Evolutionary conservation across 345 rosid genomes (phyloP).

Genomic region (Salix exigua): DNA sequence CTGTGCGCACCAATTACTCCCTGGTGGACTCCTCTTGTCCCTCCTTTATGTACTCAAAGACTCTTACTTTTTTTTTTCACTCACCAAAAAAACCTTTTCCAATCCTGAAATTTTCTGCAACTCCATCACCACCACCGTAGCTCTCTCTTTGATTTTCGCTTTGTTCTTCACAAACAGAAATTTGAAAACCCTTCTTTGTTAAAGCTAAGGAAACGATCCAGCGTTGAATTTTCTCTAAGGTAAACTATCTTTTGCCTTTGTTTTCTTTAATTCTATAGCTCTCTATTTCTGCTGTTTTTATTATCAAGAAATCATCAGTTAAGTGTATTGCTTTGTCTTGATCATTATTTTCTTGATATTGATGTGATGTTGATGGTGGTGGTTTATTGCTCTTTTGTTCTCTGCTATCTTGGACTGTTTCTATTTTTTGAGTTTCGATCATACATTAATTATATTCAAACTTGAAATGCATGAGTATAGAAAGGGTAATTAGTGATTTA

Average conservation of each 20-base stretch:
- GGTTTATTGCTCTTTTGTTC: not conserved
- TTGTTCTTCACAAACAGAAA: not conserved
- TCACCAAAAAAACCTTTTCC: not conserved
- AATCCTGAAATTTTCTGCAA: not conserved
- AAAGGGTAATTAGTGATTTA: too few relatives aligned
- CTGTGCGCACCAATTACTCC: slow-evolving; percentile 23
- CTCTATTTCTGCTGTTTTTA: too few relatives aligned
- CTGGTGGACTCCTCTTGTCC: not conserved
- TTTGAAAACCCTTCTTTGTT: too few relatives aligned
- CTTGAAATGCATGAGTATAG: too few relatives aligned
- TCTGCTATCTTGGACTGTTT: too few relatives aligned
- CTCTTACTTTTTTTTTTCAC: slow-evolving; percentile 11
- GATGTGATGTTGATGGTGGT: not conserved
- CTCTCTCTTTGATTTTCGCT: not conserved
- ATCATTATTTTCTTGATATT: not conserved
- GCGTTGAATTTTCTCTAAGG: too few relatives aligned
- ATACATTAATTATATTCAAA: too few relatives aligned
- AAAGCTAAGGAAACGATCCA: not conserved
- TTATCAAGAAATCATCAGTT: not conserved
- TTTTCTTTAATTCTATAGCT: too few relatives aligned
- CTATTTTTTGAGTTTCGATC: too few relatives aligned
- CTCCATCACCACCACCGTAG: not conserved
- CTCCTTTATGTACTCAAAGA: slow-evolving; percentile 28
- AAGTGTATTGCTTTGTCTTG: not conserved
- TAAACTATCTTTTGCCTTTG: too few relatives aligned